Percentiles rank a stretch among this genome's conserved stretches.
These are phyloP conservation scores for Blastobotrys illinoisensis DNA, from an alignment of 1,139 yeast species.

Conservation along the genomic window DNA sequence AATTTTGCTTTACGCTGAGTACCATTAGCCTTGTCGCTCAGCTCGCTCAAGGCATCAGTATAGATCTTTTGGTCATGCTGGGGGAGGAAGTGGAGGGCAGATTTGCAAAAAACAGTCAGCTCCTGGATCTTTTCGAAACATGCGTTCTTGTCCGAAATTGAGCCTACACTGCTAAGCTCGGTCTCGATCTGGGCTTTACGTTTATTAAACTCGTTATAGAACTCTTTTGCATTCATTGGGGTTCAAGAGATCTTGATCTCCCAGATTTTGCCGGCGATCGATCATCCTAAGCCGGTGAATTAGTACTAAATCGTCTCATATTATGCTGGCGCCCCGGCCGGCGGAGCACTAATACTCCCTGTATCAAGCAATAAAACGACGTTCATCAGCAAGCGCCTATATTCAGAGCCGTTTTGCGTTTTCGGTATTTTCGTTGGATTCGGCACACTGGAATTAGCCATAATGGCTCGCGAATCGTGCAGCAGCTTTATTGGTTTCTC, in stretches of 20 bases:
- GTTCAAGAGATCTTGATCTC: not conserved
- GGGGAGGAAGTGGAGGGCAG: conserved; percentile 16
- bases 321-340: no score
- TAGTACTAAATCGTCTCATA: no score
- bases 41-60: conserved; percentile 10
- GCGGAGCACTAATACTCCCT: no score
- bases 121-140: conserved; percentile 14
- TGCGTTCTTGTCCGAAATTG: conserved; percentile 11
- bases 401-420: no score
- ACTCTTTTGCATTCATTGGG: conserved; percentile 4
- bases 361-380: no score
- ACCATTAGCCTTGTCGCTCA: conserved; percentile 10
- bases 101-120: conserved; percentile 17
- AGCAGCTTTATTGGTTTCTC: no score
- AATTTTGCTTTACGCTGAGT: conserved; percentile 17
- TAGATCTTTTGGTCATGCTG: conserved; percentile 23
- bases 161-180: conserved; percentile 13
- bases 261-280: not conserved
- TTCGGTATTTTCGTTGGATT: no score
- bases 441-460: no score
- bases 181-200: conserved; percentile 15
- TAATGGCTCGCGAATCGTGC: no score
- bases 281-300: no score
- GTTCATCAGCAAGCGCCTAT: no score
- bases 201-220: conserved; percentile 15